Percentiles rank a stretch among this genome's conserved stretches.
phyloP scores from a whole-genome alignment of 1,284 basidiomycete genomes.

The Papiliotrema nemorosa region DNA sequence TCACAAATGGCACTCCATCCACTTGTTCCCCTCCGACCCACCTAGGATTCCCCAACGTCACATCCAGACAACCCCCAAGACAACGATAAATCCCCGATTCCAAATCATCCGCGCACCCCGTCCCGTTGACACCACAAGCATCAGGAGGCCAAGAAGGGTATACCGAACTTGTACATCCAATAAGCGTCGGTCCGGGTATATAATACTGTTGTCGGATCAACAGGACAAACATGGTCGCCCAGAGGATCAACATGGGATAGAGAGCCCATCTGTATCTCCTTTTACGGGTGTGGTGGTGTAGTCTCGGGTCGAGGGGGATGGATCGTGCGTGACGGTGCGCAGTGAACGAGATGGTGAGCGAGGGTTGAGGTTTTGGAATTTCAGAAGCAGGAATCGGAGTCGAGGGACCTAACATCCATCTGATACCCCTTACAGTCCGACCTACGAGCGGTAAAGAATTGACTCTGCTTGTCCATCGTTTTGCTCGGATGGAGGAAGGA shows the following conservation, averaged over 20 bases:
- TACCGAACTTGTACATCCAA: conserved; percentile 29
- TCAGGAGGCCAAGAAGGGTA: conserved; percentile 44
- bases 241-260: conserved; percentile 27
- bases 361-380: conserved; percentile 1
- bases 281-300: neutral
- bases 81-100: conserved; percentile 26
- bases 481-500: neutral
- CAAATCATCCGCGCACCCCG: conserved; percentile 22
- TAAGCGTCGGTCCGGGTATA: conserved; percentile 19
- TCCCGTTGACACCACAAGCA: conserved; percentile 34
- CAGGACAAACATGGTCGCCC: conserved; percentile 32
- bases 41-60: conserved; percentile 36
- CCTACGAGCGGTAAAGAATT: neutral
- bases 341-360: neutral
- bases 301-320: neutral
- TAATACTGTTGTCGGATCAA: conserved; percentile 41
- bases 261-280: conserved; percentile 3
- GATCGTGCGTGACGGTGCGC: neutral
- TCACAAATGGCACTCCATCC: conserved; percentile 30
- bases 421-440: neutral
- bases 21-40: conserved; percentile 34
- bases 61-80: conserved; percentile 37
- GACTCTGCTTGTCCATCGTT: neutral
- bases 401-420: conserved; percentile 4
- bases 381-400: neutral